A percentile compares a stretch with the other conserved stretches of the same genome.
These are phyloP conservation scores for Geoglossum cookeanum DNA, from an alignment of 2,329 filamentous ascomycete species.

Conservation along the genomic window DNA sequence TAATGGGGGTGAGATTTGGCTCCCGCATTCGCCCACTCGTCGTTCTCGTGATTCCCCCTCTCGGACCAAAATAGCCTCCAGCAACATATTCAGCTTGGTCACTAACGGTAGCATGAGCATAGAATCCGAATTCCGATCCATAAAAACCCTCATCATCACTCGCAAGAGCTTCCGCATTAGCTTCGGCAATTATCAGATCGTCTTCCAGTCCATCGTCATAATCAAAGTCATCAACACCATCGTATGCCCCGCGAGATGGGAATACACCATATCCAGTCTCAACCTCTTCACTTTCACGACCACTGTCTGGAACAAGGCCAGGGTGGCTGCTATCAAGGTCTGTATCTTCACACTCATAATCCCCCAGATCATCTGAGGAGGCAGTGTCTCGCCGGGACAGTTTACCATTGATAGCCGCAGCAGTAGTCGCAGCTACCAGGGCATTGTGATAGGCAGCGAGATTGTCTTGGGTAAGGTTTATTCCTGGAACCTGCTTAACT, in stretches of 20 bases:
- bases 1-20: conserved; percentile 89
- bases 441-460: conserved; percentile 65
- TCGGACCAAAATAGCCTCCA: conserved; percentile 77
- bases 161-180: conserved; percentile 82
- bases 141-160: conserved; percentile 91
- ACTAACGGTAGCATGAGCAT: conserved; percentile 38
- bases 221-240: conserved; percentile 4
- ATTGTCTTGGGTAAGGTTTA: conserved; percentile 32
- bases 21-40: conserved; percentile 52
- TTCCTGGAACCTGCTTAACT: conserved; percentile 4
- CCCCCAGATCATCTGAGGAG: conserved; percentile 11
- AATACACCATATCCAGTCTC: not conserved
- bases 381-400: conserved; percentile 42
- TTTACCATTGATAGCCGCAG: conserved; percentile 56
- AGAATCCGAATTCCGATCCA: conserved; percentile 92
- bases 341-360: conserved; percentile 11
- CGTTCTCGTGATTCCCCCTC: conserved; percentile 28
- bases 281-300: not conserved
- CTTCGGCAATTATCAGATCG: conserved; percentile 81
- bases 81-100: conserved; percentile 43
- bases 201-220: conserved; percentile 38
- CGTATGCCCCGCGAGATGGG: not conserved
- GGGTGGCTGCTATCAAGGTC: not conserved
- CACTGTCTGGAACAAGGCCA: not conserved
- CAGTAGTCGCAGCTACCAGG: conserved; percentile 60